A percentile compares a stretch with the other conserved stretches of the same genome.
phyloP scores from a whole-genome alignment of 2,329 filamentous ascomycete genomes.

The Aspergillus candidus region DNA sequence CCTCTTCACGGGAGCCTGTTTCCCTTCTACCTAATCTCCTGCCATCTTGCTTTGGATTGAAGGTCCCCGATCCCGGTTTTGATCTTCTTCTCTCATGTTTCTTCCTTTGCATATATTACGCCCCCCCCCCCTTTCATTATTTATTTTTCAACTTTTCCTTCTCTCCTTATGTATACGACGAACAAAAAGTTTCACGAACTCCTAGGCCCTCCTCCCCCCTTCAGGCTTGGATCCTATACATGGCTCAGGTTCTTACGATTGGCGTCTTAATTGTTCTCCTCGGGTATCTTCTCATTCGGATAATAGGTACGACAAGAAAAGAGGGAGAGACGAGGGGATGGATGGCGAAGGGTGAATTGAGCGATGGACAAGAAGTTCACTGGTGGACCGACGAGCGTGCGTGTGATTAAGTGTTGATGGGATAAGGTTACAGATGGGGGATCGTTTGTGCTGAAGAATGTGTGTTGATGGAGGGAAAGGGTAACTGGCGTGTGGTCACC shows the following conservation, averaged over 20 bases:
- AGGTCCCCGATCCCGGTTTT: conserved; percentile 22
- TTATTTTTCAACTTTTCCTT: conserved; percentile 22
- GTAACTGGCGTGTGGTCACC: conserved; percentile 19
- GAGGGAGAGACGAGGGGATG: conserved; percentile 26
- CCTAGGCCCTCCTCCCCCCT: conserved; percentile 20
- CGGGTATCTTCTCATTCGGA: conserved; percentile 30
- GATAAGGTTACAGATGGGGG: conserved; percentile 14
- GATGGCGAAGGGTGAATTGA: conserved; percentile 26
- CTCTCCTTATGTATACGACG: conserved; percentile 39
- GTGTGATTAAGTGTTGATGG: conserved; percentile 1
- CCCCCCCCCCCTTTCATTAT: conserved; percentile 18
- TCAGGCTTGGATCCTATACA: conserved; percentile 29
- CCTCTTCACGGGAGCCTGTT: conserved; percentile 14
- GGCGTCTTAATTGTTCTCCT: conserved; percentile 37
- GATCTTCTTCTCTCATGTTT: conserved; percentile 21
- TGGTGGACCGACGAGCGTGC: conserved; percentile 25
- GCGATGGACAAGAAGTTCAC: conserved; percentile 19
- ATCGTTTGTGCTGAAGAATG: conserved; percentile 19
- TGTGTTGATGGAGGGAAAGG: conserved; percentile 13
- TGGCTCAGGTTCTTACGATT: conserved; percentile 35
- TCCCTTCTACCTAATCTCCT: conserved; percentile 15
- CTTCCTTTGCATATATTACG: conserved; percentile 38
- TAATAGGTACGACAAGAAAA: conserved; percentile 29
- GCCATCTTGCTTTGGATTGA: conserved; percentile 24
- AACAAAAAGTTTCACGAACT: conserved; percentile 38